Percentiles rank a stretch among this genome's conserved stretches.
Evolutionary conservation across 2,329 filamentous ascomycete species (phyloP).

Genomic region (Xenoacremonium recifei): DNA sequence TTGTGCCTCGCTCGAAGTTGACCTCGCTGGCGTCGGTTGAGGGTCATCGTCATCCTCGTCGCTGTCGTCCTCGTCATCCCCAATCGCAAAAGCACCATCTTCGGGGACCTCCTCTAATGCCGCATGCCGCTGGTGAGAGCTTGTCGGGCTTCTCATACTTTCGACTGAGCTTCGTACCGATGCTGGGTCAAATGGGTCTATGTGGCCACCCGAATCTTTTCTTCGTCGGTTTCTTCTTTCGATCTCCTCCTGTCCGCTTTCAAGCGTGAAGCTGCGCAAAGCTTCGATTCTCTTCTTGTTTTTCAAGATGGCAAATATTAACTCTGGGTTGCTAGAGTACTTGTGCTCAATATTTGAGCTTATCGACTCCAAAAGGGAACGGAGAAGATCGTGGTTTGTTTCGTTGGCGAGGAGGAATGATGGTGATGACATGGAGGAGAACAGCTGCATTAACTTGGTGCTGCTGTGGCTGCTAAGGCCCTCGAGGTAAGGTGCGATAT

Average conservation of each 20-base stretch:
- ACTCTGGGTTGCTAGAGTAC: conserved; percentile 74
- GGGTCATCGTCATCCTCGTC: conserved; percentile 55
- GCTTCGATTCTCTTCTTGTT: conserved; percentile 83
- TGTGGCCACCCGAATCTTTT: conserved; percentile 58
- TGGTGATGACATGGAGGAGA: conserved; percentile 88
- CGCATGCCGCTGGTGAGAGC: conserved; percentile 20
- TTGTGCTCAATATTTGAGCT: conserved; percentile 90
- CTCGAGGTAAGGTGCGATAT: conserved; percentile 82
- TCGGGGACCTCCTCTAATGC: conserved; percentile 46
- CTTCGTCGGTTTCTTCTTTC: conserved; percentile 71
- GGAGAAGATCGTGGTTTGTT: conserved; percentile 78
- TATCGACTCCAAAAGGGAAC: conserved; percentile 82
- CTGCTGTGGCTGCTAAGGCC: conserved; percentile 72
- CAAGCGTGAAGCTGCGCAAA: conserved; percentile 82
- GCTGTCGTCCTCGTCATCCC: conserved; percentile 71
- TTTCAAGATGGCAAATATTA: conserved; percentile 76
- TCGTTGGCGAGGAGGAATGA: conserved; percentile 92
- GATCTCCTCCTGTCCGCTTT: conserved; percentile 89
- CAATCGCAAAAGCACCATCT: conserved; percentile 81
- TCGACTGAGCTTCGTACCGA: conserved; percentile 65
- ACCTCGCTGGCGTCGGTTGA: conserved; percentile 57
- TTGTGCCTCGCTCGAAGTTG: conserved; percentile 62
- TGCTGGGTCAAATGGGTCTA: conserved; percentile 47
- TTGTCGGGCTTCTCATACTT: conserved; percentile 61
- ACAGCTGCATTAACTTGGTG: conserved; percentile 82